A percentile compares a stretch with the other conserved stretches of the same genome.
These are phyloP conservation scores for Fusarium coicis DNA, from an alignment of 2,329 filamentous ascomycete species.

Conservation along the genomic window DNA sequence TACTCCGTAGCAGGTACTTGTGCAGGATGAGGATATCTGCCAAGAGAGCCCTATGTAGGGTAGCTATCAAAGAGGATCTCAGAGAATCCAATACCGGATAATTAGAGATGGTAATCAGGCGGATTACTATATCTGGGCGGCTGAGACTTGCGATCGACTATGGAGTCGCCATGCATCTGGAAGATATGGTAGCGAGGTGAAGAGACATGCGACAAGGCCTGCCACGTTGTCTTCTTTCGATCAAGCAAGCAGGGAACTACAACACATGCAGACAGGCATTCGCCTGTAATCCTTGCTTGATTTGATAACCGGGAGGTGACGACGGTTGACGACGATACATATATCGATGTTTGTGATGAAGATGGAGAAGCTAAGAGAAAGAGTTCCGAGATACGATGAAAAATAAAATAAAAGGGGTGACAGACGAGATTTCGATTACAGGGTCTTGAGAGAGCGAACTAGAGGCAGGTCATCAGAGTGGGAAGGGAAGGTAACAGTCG, in stretches of 20 bases:
- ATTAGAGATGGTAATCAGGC: slow-evolving; percentile 36
- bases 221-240: slow-evolving; percentile 31
- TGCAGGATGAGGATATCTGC: background rate
- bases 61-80: background rate
- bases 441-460: slow-evolving; percentile 10
- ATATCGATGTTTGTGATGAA: slow-evolving; percentile 16
- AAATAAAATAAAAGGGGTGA: slow-evolving; percentile 17
- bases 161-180: slow-evolving; percentile 8
- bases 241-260: slow-evolving; percentile 15
- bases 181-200: slow-evolving; percentile 15
- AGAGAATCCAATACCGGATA: slow-evolving; percentile 36
- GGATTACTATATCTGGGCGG: background rate
- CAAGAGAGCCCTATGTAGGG: background rate
- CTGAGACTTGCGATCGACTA: slow-evolving; percentile 32
- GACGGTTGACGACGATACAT: slow-evolving; percentile 1
- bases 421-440: slow-evolving; percentile 27
- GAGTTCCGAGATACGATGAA: background rate
- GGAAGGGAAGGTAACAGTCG: slow-evolving; percentile 20
- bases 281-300: slow-evolving; percentile 21
- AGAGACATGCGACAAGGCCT: slow-evolving; percentile 26
- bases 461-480: slow-evolving; percentile 5
- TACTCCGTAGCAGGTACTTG: slow-evolving; percentile 11
- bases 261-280: slow-evolving; percentile 2
- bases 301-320: slow-evolving; percentile 26
- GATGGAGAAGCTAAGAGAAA: background rate